A percentile compares a stretch with the other conserved stretches of the same genome.
phyloP scores from a whole-genome alignment of 345 rosid species.

The Abelmoschus esculentus region DNA sequence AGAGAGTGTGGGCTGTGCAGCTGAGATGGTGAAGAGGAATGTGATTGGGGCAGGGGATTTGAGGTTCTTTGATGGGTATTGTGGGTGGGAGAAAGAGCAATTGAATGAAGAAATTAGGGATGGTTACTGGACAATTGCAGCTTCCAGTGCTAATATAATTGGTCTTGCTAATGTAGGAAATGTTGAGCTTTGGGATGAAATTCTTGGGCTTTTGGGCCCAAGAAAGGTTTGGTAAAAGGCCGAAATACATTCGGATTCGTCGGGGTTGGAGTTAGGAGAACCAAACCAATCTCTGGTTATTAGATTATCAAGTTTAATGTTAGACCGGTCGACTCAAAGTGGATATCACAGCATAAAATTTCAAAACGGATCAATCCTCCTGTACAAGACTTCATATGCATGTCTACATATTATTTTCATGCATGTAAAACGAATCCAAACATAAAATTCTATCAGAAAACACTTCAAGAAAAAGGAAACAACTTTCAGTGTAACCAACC shows the following conservation, averaged over 20 bases:
- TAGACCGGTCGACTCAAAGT: too few species aligned
- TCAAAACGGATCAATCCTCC: too few species aligned
- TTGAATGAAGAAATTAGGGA: constrained; percentile 70
- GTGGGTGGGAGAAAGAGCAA: constrained; percentile 79
- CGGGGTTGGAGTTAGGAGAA: background rate
- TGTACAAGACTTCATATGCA: too few species aligned
- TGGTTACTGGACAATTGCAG: constrained; percentile 76
- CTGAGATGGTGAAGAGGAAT: constrained; percentile 72
- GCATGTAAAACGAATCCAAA: too few species aligned
- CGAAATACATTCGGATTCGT: too few species aligned
- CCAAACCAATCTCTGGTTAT: background rate
- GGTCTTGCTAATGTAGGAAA: constrained; percentile 39
- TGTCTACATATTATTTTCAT: too few species aligned
- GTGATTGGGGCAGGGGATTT: constrained; percentile 54
- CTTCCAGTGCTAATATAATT: constrained; percentile 66
- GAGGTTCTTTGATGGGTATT: constrained; percentile 82
- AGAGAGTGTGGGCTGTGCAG: constrained; percentile 75
- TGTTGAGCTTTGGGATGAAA: constrained; percentile 72
- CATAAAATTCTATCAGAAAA: too few species aligned
- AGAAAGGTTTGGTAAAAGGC: constrained; percentile 44
- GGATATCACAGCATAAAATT: too few species aligned
- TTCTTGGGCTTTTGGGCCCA: constrained; percentile 54
- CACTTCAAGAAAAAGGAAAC: too few species aligned
- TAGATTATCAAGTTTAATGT: background rate
- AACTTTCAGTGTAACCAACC: too few species aligned